Evolutionary conservation across 1,139 yeast species (phyloP), one percentile per base, ranked within the genome.

Genomic region (Sugiyamaella japonica): DNA sequence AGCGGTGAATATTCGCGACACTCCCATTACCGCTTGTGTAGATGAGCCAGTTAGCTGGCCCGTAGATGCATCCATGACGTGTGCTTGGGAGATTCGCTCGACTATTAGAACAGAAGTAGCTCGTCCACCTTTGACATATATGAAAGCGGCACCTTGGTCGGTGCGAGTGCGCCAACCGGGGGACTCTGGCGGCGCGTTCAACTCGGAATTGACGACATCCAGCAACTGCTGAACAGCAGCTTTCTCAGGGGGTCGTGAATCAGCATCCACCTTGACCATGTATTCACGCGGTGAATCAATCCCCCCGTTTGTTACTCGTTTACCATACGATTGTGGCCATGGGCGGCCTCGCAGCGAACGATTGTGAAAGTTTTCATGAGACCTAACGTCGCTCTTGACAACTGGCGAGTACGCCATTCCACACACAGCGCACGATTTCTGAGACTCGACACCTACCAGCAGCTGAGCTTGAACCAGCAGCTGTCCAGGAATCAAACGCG

Each of bases 1-100:
- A n/a, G 82, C 79, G 0, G 85, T 81, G 76, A 84, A 85, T 6
- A 86, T 81, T 23, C 93, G 68, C 2, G 89, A 83, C 0, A 86
- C 77, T 0, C 93, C 93, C 49, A 80, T 62, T 25, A 74, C 59
- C 5, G 46, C 54, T 3, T 55, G 53, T 10, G 16, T 13, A 4
- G 42, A 3, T 63, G 78, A 77, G 0, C 23, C 38, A 9, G 80
- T 79, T 4, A 75, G 50, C 17, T 66, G 65, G 2, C 75, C 70
- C 1, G 73, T 63, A 15, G 65, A 65, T 10, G 63, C 54, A 9
- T 57, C 59, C 82, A 85, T 80, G 84, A 85, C 83, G 23, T 63
- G 61, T 0, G 78, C 82, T 1, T 47, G 37, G 0, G 40, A 51
- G 4, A 71, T 61, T 43, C 73, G 69, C 56, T 76, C 80, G 0